These are phyloP conservation scores for Colletotrichum gloeosporioides DNA, from an alignment of 2,329 filamentous ascomycete species.

Conservation along the genomic window DNA sequence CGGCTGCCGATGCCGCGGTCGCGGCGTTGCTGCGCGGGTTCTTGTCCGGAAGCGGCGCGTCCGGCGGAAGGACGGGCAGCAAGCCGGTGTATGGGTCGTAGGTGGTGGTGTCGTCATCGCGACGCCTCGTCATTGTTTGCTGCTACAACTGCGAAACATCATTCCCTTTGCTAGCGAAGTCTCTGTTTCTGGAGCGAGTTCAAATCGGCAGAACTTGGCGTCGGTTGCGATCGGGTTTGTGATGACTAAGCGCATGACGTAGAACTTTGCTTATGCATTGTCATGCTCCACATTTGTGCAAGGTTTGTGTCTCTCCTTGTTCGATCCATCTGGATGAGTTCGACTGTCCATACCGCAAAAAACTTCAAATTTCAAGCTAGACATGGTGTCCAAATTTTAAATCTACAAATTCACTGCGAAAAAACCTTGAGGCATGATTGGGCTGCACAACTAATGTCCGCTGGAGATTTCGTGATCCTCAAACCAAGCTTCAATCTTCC, in stretches of 20 bases:
- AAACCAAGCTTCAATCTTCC: not conserved
- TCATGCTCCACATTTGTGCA: not conserved
- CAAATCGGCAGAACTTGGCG: conserved; percentile 14
- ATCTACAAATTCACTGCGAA: fast-evolving
- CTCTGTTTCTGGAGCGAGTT: not conserved
- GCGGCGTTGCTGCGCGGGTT: conserved; percentile 59
- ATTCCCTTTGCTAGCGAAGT: not conserved
- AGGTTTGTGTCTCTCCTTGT: not conserved
- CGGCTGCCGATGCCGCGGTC: conserved; percentile 82
- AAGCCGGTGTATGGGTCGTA: conserved; percentile 36
- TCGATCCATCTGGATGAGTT: not conserved
- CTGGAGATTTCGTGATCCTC: not conserved
- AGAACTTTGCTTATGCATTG: not conserved
- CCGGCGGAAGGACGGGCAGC: conserved; percentile 50
- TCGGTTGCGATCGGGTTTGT: conserved; percentile 7
- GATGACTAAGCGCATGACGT: conserved; percentile 10
- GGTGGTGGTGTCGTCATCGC: conserved; percentile 16
- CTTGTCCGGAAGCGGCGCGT: conserved; percentile 46
- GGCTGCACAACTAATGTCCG: not conserved
- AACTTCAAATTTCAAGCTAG: not conserved
- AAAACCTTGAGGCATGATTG: not conserved
- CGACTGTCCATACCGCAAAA: not conserved
- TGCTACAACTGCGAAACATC: conserved; percentile 5
- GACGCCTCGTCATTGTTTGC: conserved; percentile 20
- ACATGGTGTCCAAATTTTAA: fast-evolving